phyloP scores from a whole-genome alignment of 192 early-diverging fungal species.

The Chytriomyces sp. region DNA sequence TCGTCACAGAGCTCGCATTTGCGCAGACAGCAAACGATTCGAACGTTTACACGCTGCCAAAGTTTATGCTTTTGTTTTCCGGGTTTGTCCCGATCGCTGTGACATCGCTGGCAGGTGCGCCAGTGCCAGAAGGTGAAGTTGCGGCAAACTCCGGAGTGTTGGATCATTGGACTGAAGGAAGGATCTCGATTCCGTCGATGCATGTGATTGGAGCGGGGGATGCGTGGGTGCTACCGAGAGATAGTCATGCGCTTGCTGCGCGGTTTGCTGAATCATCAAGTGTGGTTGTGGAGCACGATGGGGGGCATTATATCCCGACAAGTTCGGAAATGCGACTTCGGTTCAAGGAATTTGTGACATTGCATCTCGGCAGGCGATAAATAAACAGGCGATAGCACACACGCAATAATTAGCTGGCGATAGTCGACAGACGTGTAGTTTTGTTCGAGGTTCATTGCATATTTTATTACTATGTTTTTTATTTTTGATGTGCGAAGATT shows the following conservation, averaged over 20 bases:
- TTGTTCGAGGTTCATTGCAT: not conserved
- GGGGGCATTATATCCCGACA: conserved; percentile 49
- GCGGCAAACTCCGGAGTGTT: not conserved
- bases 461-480: conserved; percentile 12
- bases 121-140: conserved; percentile 6
- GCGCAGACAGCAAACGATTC: not conserved
- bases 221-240: conserved; percentile 30
- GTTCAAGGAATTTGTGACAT: conserved; percentile 50
- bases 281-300: conserved; percentile 12
- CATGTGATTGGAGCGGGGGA: conserved; percentile 48
- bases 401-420: too few relatives aligned
- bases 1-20: conserved; percentile 32
- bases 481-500: not conserved
- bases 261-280: conserved; percentile 3
- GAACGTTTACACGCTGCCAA: conserved; percentile 12
- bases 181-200: conserved; percentile 23
- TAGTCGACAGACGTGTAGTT: too few relatives aligned
- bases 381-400: too few relatives aligned
- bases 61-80: conserved; percentile 43
- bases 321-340: conserved; percentile 34
- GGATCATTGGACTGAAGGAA: conserved; percentile 9
- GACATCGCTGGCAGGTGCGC: conserved; percentile 20
- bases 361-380: too few relatives aligned
- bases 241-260: conserved; percentile 26
- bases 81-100: conserved; percentile 42